Base-by-base conservation (phyloP, 2,329 filamentous ascomycete genomes). In the Cytospora paraplurivora region DNA sequence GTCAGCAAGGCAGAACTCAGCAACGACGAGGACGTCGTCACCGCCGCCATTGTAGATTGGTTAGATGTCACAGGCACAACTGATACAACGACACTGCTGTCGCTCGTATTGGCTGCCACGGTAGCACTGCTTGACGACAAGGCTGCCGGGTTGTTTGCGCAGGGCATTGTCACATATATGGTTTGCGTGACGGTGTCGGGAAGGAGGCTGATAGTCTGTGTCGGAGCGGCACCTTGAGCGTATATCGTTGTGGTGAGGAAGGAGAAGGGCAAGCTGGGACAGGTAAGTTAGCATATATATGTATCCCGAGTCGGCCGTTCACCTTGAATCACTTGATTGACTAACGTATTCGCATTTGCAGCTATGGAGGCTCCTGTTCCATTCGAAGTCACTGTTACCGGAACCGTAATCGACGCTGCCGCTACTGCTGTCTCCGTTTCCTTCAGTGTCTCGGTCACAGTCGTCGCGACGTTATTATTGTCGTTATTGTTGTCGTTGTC, bases 181-280 rank as follows among this genome's bases (percentile, higher is more conserved):
- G 71, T 71, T 62, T 71, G 68, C 34, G 70, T 73, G 33, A 73
- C 68, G 21, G 71, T 73, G 5, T 67, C 68, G 10, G 70, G 70
- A 15, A 74, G 66, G 21, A 75, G 73, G 5, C 77, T 79, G 55
- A 77, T 71, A 6, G 76, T 79, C 27, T 77, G 69, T 27, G 75
- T 76, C 17, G 67, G 62, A 15, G 64, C 54, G 13, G 65, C 8
- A 21, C 75, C 76, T 27, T 69, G 69, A 7, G 62, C 71, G 56
- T 71, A 75, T 33, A 76, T 70, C 6, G 75, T 77, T 8, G 69
- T 72, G 19, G 75, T 77, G n/a, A 77, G 65, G 68, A 77, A 74
- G 6, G 75, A 74, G 55, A 65, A 58, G 10, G 41, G 50, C 4
- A 27, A 21, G 44, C 58, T 61, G 13, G n/a, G 17, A 3, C 15